phyloP scores from a whole-genome alignment of 225 moss, liverwort and hornwort species.

The Physcomitrellopsis africana region DNA sequence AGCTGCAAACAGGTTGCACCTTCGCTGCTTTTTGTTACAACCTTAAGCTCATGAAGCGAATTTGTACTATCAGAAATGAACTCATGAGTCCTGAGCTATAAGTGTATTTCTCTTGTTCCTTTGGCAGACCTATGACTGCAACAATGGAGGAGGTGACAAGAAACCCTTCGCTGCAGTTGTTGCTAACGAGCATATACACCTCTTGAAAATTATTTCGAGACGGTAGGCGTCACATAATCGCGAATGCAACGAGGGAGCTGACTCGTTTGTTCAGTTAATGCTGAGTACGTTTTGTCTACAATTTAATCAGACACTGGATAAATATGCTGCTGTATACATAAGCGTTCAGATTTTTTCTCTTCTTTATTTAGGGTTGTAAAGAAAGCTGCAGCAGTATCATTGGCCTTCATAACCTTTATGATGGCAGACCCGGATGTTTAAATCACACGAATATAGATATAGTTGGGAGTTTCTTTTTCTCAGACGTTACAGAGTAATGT shows the following conservation, averaged over 20 bases:
- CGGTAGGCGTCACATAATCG: conserved; percentile 19
- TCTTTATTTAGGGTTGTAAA: conserved; percentile 50
- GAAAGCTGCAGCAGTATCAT: conserved; percentile 41
- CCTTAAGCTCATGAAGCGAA: background rate
- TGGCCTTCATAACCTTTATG: conserved; percentile 35
- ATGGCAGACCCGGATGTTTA: conserved; percentile 31
- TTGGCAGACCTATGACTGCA: conserved; percentile 62
- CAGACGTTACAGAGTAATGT: no score
- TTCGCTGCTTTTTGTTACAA: no score
- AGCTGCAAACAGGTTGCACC: no score
- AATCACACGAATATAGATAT: conserved; percentile 44
- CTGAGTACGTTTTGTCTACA: conserved; percentile 40
- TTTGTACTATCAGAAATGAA: background rate
- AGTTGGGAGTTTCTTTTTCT: conserved; percentile 24
- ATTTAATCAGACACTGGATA: conserved; percentile 28
- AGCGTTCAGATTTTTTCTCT: conserved; percentile 35
- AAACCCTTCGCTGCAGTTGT: conserved; percentile 67
- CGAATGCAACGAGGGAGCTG: conserved; percentile 24
- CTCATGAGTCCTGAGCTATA: conserved; percentile 14
- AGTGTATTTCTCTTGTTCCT: conserved; percentile 20
- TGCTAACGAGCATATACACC: conserved; percentile 57
- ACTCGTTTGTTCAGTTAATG: conserved; percentile 27
- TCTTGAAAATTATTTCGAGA: conserved; percentile 30
- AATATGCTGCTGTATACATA: conserved; percentile 32
- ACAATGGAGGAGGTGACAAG: conserved; percentile 69